Base-by-base conservation (phyloP, 495 filamentous ascomycete genomes). In the Xylaria nigripes region DNA sequence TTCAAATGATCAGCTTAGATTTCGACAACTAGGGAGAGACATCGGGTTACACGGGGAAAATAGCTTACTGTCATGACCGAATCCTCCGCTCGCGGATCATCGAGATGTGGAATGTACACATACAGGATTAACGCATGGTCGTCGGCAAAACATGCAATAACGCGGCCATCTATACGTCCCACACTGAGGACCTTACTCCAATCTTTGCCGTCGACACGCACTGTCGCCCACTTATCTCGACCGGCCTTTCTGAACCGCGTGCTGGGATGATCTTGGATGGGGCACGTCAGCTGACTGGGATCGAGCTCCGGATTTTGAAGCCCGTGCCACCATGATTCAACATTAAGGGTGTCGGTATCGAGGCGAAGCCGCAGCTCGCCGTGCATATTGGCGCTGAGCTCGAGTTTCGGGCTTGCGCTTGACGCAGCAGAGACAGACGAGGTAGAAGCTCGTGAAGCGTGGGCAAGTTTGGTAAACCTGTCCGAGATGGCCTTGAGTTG, bases 401-500 rank as follows among this genome's bases (percentile, higher is more conserved):
- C 86, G 6, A 97, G 71, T 59, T 87, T 86, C 0, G 88, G 27
- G 51, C 62, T 41, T 44, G 62, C 56, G 25, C 60, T 40, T 47
- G 47, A 49, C 52, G 48, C 25, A 29, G 9, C 4, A 45, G 61
- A 42, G 61, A 32, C 32, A 54, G 45, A 12, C 22, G 43, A 23
- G 32, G 59, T 48, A n/a, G 55, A 56, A 40, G 58, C 27, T 16
- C 70, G 56, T 6, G 78, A 64, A 2, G 72, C 72, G 15, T 69
- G 53, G 42, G 76, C 75, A 0, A 96, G 78, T 57, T 87, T 91
- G 41, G 89, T 96, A 72, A 96, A 95, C 38, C 93, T 85, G 68
- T 98, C 93, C 6, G 86, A 90, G 54, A 97, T 92, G 51, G 82
- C 82, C 59, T 96, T 96, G 48, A 98, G 71, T 58, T 94, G 89